Percentiles rank a stretch among this genome's conserved stretches.
phyloP scores from a whole-genome alignment of 768 basidiomycete genomes.

The Sutorius australiensis region DNA sequence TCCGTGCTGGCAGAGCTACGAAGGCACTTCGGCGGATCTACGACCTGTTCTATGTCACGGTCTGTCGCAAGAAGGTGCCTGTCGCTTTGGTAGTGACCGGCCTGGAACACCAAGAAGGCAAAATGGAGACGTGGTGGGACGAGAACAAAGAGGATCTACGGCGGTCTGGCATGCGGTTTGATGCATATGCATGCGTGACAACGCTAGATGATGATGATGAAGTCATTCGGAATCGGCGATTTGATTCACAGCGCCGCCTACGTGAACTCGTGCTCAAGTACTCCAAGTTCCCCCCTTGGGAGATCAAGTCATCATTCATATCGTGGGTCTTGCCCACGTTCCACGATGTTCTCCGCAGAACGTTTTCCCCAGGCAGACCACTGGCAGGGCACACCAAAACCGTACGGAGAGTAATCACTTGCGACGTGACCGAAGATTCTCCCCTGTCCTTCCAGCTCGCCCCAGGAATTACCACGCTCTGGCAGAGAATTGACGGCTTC shows the following conservation, averaged over 20 bases:
- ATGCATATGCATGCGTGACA: slow-evolving; percentile 16
- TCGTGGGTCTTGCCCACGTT: not conserved
- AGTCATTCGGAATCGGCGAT: not conserved
- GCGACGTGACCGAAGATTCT: not conserved
- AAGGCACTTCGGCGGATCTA: slow-evolving; percentile 29
- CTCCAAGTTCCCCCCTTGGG: not conserved
- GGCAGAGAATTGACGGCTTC: not conserved
- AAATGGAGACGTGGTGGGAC: slow-evolving; percentile 28
- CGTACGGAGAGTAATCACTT: slow-evolving; percentile 2
- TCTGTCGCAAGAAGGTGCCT: slow-evolving; percentile 35
- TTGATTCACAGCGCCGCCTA: not conserved
- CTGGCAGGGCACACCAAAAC: not conserved
- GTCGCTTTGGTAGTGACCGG: slow-evolving; percentile 35
- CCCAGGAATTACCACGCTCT: not conserved
- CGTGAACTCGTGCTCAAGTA: slow-evolving; percentile 1
- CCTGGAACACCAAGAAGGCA: slow-evolving; percentile 25
- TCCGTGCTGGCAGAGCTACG: slow-evolving; percentile 1
- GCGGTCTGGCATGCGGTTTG: slow-evolving; percentile 27
- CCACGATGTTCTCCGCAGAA: not conserved
- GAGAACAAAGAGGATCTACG: slow-evolving; percentile 26
- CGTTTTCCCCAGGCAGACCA: too few species aligned
- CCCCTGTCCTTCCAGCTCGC: not conserved
- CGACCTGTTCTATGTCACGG: slow-evolving; percentile 28
- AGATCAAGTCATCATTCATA: not conserved
- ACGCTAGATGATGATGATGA: not conserved